Evolutionary conservation across 371 early-diverging fungal species (phyloP).

Genomic region (Apophysomyces elegans): DNA sequence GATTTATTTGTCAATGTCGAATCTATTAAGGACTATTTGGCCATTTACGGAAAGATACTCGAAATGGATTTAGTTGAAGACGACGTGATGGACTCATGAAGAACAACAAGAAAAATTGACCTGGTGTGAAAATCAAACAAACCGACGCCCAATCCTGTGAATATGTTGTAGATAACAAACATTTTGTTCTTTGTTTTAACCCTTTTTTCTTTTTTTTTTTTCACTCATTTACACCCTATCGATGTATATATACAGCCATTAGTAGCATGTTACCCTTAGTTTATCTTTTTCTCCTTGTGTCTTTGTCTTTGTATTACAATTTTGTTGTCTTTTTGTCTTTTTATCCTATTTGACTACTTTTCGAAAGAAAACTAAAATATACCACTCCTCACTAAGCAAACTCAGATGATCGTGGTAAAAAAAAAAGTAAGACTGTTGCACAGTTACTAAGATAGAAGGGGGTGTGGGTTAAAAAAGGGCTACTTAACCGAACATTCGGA

Average conservation of each 20-base stretch:
- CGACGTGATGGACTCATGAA: slow-evolving; percentile 21
- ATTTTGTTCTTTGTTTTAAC: neutral
- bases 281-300: neutral
- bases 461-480: neutral
- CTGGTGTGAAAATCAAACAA: slow-evolving; percentile 3
- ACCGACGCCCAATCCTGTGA: neutral
- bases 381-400: neutral
- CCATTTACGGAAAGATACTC: slow-evolving; percentile 44
- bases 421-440: neutral
- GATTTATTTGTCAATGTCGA: slow-evolving; percentile 50
- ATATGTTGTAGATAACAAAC: slow-evolving; percentile 7
- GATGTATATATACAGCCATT: no score
- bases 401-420: slow-evolving; percentile 11
- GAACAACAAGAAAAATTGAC: neutral
- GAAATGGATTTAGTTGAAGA: slow-evolving; percentile 55
- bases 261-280: no score
- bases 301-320: neutral
- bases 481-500: slow-evolving; percentile 1
- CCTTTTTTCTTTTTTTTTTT: no score
- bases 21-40: slow-evolving; percentile 49
- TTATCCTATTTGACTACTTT: slow-evolving; percentile 5
- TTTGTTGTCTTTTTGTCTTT: neutral
- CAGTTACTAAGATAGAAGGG: neutral
- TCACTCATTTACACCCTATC: no score
- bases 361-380: neutral